These are phyloP conservation scores for Actinomucor elegans DNA, from an alignment of 371 early-diverging fungal species.

Conservation along the genomic window DNA sequence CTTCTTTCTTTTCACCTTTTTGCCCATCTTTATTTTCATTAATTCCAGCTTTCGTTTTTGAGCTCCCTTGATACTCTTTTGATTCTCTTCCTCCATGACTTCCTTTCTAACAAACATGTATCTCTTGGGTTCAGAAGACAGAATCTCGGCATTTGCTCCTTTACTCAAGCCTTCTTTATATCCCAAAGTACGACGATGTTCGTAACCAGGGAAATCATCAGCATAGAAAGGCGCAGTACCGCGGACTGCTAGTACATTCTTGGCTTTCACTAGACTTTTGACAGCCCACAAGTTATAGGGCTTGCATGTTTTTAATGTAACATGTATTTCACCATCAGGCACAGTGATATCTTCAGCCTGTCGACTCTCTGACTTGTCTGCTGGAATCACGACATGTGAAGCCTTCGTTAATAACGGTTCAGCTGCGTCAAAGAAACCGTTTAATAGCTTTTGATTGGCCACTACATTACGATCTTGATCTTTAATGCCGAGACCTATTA, in stretches of 20 bases:
- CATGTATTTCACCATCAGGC: slow-evolving; percentile 69
- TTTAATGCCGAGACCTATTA: slow-evolving; percentile 82
- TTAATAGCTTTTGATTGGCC: slow-evolving; percentile 79
- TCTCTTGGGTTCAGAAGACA: slow-evolving; percentile 63
- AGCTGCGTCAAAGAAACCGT: slow-evolving; percentile 70
- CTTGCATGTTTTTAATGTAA: slow-evolving; percentile 81
- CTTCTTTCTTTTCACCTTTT: slow-evolving; percentile 21
- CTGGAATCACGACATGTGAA: slow-evolving; percentile 19
- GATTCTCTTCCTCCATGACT: slow-evolving; percentile 45
- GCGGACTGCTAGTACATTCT: slow-evolving; percentile 56
- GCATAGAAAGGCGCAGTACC: slow-evolving; percentile 67
- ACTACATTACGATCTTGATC: slow-evolving; percentile 88
- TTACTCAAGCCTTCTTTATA: slow-evolving; percentile 80
- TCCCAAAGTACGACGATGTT: slow-evolving; percentile 93
- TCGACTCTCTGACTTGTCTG: slow-evolving; percentile 5
- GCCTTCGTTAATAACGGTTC: slow-evolving; percentile 45
- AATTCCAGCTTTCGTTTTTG: slow-evolving; percentile 18
- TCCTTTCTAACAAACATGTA: slow-evolving; percentile 67
- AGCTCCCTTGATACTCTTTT: slow-evolving; percentile 29
- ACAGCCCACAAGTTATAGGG: slow-evolving; percentile 93
- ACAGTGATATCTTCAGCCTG: slow-evolving; percentile 4
- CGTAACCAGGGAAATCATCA: slow-evolving; percentile 81
- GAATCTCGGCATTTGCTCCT: slow-evolving; percentile 80
- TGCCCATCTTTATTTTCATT: slow-evolving; percentile 17
- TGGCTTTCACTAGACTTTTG: slow-evolving; percentile 68